Evolutionary conservation across 805 yeast genomes (phyloP).

Genomic region (Candida qinlingensis): DNA sequence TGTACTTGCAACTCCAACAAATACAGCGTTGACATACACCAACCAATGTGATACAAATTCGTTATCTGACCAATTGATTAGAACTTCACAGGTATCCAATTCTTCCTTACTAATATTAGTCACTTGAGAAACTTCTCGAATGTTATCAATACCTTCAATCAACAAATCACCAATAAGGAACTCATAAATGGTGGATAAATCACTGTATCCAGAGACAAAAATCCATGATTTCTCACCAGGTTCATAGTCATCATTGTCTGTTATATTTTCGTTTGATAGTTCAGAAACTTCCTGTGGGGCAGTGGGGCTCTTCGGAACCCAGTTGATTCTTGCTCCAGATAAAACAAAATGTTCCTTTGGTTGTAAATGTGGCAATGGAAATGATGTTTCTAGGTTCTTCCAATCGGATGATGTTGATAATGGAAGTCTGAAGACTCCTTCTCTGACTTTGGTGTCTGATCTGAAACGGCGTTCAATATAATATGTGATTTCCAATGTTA

Average conservation of each 20-base stretch:
- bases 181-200: constrained; percentile 10
- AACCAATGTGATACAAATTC: constrained; percentile 24
- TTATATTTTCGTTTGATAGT: background rate
- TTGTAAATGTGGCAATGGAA: constrained; percentile 18
- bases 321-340: constrained; percentile 15
- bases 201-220: constrained; percentile 19
- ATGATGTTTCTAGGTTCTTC: constrained; percentile 14
- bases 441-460: constrained; percentile 24
- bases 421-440: constrained; percentile 29
- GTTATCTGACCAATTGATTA: constrained; percentile 23
- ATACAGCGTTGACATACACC: constrained; percentile 26
- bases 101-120: constrained; percentile 2
- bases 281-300: background rate
- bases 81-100: constrained; percentile 7
- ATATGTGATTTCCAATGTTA: constrained; percentile 30
- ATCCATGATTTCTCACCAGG: constrained; percentile 22
- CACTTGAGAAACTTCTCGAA: background rate
- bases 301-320: constrained; percentile 9
- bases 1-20: constrained; percentile 21
- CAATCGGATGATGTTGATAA: constrained; percentile 22
- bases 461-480: constrained; percentile 30
- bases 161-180: constrained; percentile 23
- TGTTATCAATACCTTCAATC: constrained; percentile 10
- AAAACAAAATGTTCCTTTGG: constrained; percentile 22
- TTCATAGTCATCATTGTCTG: background rate